Evolutionary conservation across 495 filamentous ascomycete species (phyloP), one percentile per base, ranked within the genome.

Genomic region (Xylaria sp.): DNA sequence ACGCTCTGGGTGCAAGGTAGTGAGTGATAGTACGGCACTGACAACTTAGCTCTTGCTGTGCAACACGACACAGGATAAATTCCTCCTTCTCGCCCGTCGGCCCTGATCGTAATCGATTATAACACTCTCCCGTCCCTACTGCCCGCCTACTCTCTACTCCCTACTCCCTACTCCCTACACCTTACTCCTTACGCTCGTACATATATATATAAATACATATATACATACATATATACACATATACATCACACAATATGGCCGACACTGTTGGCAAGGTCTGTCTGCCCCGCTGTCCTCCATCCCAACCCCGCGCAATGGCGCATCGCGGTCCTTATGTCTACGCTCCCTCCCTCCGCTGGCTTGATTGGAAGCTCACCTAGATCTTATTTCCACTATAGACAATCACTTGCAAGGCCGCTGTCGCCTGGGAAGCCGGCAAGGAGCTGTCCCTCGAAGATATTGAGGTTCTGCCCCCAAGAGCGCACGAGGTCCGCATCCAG

Each of bases 361-460:
- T 26, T 11, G 29, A 24, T 29, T 29, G 35, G 12, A 63, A 31
- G 44, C 58, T 63, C 26, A 62, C 68, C n/a, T 31, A 12, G 17
- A 17, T 41, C 3, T 35, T 61, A 1, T n/a, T 24, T 31, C 3
- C 31, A 8, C 24, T 43, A 52, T 76, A 86, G 84, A 82, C 83
- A 75, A 86, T 86, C 73, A 85, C 81, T 72, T 86, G 84, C 81
- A 86, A 97, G 92, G 94, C 97, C 66, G 96, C 96, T 67, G 90
- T 99, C 68, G 97, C 96, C 78, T 99, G 96, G 96, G 96, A 92
- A 78, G 93, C 97, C 43, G 95, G 91, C 73, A 91, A 97, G 83
- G 91, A 93, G 77, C 87, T 99, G 67, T 91, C 87, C 74, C 85
- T 97, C 70, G 96, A 99, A 83, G 91, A 95, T 72, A 88, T 99